These are phyloP conservation scores for Cordyceps cateniannulata DNA, from an alignment of 2,329 filamentous ascomycete genomes.

Conservation along the genomic window DNA sequence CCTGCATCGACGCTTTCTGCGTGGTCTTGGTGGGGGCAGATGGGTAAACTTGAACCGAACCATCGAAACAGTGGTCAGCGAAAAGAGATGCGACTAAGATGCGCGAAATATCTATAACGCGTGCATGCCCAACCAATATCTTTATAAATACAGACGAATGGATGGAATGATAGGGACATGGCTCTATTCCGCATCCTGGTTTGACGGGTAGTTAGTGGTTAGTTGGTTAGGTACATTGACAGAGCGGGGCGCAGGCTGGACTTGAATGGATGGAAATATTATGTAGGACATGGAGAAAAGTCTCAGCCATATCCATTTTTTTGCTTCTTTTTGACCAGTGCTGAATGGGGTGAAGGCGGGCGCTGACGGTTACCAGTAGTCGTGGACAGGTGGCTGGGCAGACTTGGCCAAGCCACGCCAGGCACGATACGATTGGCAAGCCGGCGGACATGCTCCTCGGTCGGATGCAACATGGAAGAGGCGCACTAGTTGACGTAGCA, in stretches of 20 bases:
- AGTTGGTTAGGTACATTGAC: neutral
- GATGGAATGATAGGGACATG: neutral
- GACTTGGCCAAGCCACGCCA: neutral
- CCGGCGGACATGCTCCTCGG: neutral
- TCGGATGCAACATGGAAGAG: neutral
- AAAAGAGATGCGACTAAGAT: no score
- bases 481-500: constrained; percentile 10
- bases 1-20: neutral
- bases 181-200: neutral
- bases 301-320: constrained; percentile 11
- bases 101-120: no score
- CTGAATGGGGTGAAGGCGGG: neutral
- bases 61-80: neutral
- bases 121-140: no score
- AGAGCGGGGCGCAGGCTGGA: neutral
- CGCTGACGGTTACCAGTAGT: neutral
- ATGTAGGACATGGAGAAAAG: neutral
- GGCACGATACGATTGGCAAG: constrained; percentile 2
- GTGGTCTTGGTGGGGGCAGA: neutral
- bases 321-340: constrained; percentile 3
- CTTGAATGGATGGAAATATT: neutral
- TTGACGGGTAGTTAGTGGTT: neutral
- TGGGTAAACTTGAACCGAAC: neutral
- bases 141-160: neutral
- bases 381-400: constrained; percentile 4